Base-by-base conservation (phyloP, 495 filamentous ascomycete species). In the Talaromyces stipitatus region DNA sequence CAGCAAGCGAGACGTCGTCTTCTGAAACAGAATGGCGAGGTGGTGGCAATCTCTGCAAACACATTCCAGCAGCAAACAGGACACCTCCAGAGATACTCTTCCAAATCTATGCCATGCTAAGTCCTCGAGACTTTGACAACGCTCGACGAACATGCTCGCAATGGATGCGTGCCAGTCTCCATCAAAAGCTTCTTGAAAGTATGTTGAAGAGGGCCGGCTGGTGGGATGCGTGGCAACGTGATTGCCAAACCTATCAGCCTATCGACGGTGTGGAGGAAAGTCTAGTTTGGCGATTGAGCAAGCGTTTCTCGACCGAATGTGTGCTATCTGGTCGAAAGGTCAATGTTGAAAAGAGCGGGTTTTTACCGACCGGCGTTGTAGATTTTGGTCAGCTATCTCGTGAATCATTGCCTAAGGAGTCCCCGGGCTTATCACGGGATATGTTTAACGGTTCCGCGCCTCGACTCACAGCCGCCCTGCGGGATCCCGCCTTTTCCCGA, bases 141-240 rank as follows among this genome's bases (percentile, higher is more conserved):
- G 85, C 86, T 11, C 76, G 87, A 47, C 79, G 82, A 53, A 79
- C 80, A 8, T 90, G 87, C 60, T 79, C 78, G 47, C 72, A 72
- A 48, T 91, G 86, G 87, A 83, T 86, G 75, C 72, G 77, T 12
- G 77, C 78, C 30, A 83, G 85, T 38, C 69, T 90, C n/a, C 70
- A 85, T 24, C 61, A 64, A 33, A 65, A 60, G 0, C 60, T 89
- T 7, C 69, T 89, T 22, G 66, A 72, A 5, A 61, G 50, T 24
- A 83, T 80, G 80, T 65, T 84, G 29, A 80, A 75, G 59, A 69
- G 73, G 26, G 85, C 76, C 46, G 87, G 79, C n/a, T 89, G 78
- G 80, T 83, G 72, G 72, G 65, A 73, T 66, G 70, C 72, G 30
- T 78, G 73, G 54, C 58, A 66, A 53, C 62, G 65, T 50, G 72